Evolutionary conservation across 176 grass and related monocot genomes (phyloP).

Genomic region (Tuctoria greenei): DNA sequence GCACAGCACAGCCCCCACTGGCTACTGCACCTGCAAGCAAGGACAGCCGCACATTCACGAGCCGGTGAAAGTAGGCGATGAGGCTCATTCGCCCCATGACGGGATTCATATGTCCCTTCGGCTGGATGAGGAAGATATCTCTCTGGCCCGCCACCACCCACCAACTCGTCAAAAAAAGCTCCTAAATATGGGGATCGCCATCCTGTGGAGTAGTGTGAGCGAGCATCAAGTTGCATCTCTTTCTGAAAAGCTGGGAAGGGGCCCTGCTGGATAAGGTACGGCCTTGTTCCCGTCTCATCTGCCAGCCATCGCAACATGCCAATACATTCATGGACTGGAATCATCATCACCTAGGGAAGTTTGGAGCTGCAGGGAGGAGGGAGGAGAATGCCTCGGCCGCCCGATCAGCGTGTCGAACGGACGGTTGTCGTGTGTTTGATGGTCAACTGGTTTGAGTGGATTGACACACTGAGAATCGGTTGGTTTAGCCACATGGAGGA

Average conservation of each 20-base stretch:
- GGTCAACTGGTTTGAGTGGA: neutral
- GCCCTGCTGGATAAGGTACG: neutral
- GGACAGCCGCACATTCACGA: slow-evolving; percentile 35
- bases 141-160: slow-evolving; percentile 24
- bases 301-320: neutral
- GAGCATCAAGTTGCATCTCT: slow-evolving; percentile 10
- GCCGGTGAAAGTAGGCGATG: slow-evolving; percentile 32
- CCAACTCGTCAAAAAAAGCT: neutral
- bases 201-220: neutral
- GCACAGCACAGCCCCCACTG: too few relatives aligned
- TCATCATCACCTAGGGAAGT: neutral
- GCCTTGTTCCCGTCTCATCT: neutral
- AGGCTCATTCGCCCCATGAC: slow-evolving; percentile 29
- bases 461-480: neutral
- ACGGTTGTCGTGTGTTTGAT: neutral
- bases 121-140: slow-evolving; percentile 11
- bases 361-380: neutral
- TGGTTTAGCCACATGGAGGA: too few relatives aligned
- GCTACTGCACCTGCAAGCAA: neutral
- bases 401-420: neutral
- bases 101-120: slow-evolving; percentile 34
- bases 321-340: neutral
- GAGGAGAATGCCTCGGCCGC: too few relatives aligned
- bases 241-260: neutral
- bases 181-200: neutral